phyloP scores from a whole-genome alignment of 495 filamentous ascomycete species.

The Penicillium atrosanguineum region DNA sequence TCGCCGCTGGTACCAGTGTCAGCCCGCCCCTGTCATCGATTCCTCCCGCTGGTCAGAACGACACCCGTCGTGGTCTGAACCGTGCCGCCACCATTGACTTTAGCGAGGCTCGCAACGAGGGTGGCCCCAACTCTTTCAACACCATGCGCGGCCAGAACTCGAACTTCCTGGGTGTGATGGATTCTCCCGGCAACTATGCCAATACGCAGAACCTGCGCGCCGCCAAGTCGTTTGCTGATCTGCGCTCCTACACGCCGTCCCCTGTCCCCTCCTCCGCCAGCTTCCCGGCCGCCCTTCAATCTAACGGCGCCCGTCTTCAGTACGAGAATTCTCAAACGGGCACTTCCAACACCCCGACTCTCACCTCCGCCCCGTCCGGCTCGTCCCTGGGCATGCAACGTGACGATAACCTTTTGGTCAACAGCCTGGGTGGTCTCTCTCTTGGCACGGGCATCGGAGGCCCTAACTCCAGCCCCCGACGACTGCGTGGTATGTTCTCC shows the following conservation, averaged over 20 bases:
- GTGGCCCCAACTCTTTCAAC: constrained; percentile 61
- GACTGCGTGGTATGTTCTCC: constrained; percentile 64
- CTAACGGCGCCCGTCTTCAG: constrained; percentile 64
- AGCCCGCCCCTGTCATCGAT: constrained; percentile 61
- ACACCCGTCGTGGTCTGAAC: constrained; percentile 79
- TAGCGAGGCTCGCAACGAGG: constrained; percentile 76
- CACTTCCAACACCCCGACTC: constrained; percentile 67
- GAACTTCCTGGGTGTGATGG: constrained; percentile 77
- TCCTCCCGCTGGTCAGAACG: constrained; percentile 61
- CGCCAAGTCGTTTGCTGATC: constrained; percentile 94
- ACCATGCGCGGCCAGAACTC: constrained; percentile 73
- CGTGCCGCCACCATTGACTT: constrained; percentile 98
- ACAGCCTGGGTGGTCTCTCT: constrained; percentile 63
- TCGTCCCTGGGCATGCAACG: constrained; percentile 56
- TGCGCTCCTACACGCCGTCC: constrained; percentile 92
- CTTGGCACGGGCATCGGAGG: constrained; percentile 61
- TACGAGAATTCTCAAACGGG: constrained; percentile 58
- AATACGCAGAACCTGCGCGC: constrained; percentile 77
- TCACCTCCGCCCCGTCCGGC: constrained; percentile 73
- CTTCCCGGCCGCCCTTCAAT: constrained; percentile 70
- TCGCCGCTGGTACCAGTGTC: constrained; percentile 57
- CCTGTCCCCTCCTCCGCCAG: constrained; percentile 85
- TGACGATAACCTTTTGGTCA: constrained; percentile 65
- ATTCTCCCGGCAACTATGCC: constrained; percentile 71
- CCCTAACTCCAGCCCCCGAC: constrained; percentile 54